Evolutionary conservation across 495 filamentous ascomycete genomes (phyloP), one percentile per base, ranked within the genome.

Genomic region (Daldinia loculata): DNA sequence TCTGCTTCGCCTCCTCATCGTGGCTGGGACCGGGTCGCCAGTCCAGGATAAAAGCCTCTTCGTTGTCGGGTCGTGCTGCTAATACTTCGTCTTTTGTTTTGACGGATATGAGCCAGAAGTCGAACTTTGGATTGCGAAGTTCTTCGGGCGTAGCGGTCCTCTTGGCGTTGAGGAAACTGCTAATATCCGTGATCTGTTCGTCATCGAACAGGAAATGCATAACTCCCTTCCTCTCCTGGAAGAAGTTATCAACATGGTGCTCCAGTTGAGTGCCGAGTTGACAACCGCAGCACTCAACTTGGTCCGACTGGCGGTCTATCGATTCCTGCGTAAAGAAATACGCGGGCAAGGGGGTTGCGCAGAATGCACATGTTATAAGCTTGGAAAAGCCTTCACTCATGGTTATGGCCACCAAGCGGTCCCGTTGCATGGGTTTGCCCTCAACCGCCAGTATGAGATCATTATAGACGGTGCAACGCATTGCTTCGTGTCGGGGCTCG

Each of bases 391-490:
- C 52, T 15, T 22, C 14, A 0, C 19, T 0, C 3, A 43, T 41
- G 17, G 61, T 36, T 1, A 32, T 15, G 3, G 17, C 14, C 0
- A n/a, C 0, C 1, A 76, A 15, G 0, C 5, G 0, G 6, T 58
- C 19, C 8, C 29, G 6, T 0, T 53, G n/a, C 67, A 77, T 69
- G 0, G 63, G 9, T 14, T 7, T 22, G 0, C 63, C 67, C 3
- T 71, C 6, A 14, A 66, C 68, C 3, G 69, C 63, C 2, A 77
- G 17, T 1, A 77, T 43, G 0, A 77, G 59, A 34, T 75, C 72
- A 3, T 71, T 67, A 24, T 62, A 59, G 0, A 75, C 7, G 2
- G 72, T 63, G 0, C 51, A 17, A 6, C 34, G 19, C 69, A 72
- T 70, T 8, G 22, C 43, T 0, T 41, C 45, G 11, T 45, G 11